These are phyloP conservation scores for Thermochaetoides dissita DNA, from an alignment of 2,329 filamentous ascomycete species.

Conservation along the genomic window DNA sequence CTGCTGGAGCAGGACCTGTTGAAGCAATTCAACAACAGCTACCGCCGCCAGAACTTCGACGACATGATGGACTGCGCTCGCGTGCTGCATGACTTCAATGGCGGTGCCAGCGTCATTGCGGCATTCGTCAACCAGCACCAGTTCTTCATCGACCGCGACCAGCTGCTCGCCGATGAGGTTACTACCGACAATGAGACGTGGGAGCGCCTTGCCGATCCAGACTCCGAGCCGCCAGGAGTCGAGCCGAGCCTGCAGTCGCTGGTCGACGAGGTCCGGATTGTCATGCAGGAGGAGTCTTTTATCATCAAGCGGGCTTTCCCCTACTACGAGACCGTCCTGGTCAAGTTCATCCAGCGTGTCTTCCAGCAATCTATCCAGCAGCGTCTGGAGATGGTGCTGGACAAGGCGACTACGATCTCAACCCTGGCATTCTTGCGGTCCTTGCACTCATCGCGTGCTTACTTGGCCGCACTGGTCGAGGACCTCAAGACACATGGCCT, in stretches of 20 bases:
- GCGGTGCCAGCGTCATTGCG: conserved; percentile 86
- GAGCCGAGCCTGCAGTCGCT: conserved; percentile 86
- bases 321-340: conserved; percentile 85
- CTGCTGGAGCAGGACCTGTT: conserved; percentile 88
- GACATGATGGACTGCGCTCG: conserved; percentile 96
- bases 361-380: conserved; percentile 98
- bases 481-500: conserved; percentile 88
- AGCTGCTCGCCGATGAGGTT: conserved; percentile 79
- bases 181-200: conserved; percentile 62
- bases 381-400: conserved; percentile 83
- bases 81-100: conserved; percentile 89
- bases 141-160: conserved; percentile 94
- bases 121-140: conserved; percentile 97
- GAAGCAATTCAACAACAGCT: conserved; percentile 95
- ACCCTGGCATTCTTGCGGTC: conserved; percentile 83
- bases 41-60: conserved; percentile 86
- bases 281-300: conserved; percentile 92
- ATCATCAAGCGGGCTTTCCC: conserved; percentile 96
- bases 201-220: conserved; percentile 88
- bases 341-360: conserved; percentile 84
- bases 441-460: conserved; percentile 77
- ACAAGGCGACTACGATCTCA: conserved; percentile 85
- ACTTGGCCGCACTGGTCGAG: conserved; percentile 76
- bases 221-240: conserved; percentile 78
- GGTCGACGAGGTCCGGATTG: conserved; percentile 84